Base-by-base conservation (phyloP, 2,329 filamentous ascomycete species). In the Fusarium globosum region DNA sequence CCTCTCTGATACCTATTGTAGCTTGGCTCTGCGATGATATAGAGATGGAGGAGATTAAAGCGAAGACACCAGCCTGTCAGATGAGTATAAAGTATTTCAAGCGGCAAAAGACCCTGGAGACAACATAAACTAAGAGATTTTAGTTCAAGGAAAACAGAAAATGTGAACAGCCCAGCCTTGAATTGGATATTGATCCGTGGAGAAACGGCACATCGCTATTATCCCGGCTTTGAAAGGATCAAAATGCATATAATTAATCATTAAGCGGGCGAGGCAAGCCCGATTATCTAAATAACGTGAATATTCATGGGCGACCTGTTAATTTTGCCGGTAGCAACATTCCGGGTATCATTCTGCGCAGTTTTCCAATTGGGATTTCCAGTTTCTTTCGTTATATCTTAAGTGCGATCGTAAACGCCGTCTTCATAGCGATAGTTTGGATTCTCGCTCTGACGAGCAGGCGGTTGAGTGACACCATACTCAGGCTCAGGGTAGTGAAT, bases 341-440 rank as follows among this genome's bases (percentile, higher is more conserved):
- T 60, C 41, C 45, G 60, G 63, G 69, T 77, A 73, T 76, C 56
- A 61, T 65, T 49, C 46, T 61, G 58, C 28, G n/a, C 18, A n/a
- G 7, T 10, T 46, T 53, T 64, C 41, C 43, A n/a, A 59, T 41
- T 61, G 33, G 46, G 38, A 10, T 46, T 52, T 26, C 41, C 35
- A 35, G 21, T 42, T 16, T 26, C 43, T 39, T 20, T 26, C 18
- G 12, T 28, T 35, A 13, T 23, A 13, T 30, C 12, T 71, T 55
- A 81, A 11, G 56, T 42, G 13, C 78, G 78, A 10, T 81, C 73
- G 53, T 84, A 84, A 20, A 82, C 76, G 30, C 83, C 83, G 56
- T 85, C 83, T 7, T 78, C 77, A 59, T 85, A 84, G 15, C 74
- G 79, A 56, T 84, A 81, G 35, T 77, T 78, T 20, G 58, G 46